These are phyloP conservation scores for Amborella trichopoda DNA, from an alignment of 164 flowering plant genomes.

Conservation along the genomic window DNA sequence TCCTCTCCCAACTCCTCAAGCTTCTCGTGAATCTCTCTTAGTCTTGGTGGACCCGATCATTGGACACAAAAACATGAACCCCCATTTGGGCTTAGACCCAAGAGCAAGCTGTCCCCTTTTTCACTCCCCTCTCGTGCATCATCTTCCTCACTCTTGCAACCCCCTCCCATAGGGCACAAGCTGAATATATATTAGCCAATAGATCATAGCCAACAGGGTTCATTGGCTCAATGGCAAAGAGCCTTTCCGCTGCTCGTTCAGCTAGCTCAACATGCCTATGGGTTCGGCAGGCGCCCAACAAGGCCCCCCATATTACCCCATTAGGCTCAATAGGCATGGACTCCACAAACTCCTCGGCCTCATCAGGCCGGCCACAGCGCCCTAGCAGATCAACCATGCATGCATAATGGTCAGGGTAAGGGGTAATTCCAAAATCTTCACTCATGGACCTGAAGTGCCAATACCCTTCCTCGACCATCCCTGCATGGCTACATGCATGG, in stretches of 20 bases:
- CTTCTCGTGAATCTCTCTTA: background rate
- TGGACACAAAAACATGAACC: conserved; percentile 2
- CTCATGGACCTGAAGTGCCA: conserved; percentile 44
- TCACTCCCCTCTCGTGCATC: conserved; percentile 26
- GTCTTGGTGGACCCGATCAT: conserved; percentile 1
- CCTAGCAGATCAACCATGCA: conserved; percentile 84
- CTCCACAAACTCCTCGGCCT: conserved; percentile 55
- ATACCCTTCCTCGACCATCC: conserved; percentile 46
- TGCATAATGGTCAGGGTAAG: conserved; percentile 78
- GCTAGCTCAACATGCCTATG: conserved; percentile 65
- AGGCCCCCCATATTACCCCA: conserved; percentile 78
- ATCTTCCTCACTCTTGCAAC: conserved; percentile 41
- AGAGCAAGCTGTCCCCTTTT: background rate
- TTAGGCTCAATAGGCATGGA: conserved; percentile 65
- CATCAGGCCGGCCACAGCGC: conserved; percentile 53
- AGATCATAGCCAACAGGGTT: conserved; percentile 42
- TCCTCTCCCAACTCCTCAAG: background rate
- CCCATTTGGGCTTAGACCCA: background rate
- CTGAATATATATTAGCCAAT: conserved; percentile 45
- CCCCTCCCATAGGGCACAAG: conserved; percentile 46
- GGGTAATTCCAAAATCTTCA: conserved; percentile 31
- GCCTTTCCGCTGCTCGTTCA: conserved; percentile 46
- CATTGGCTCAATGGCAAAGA: conserved; percentile 53
- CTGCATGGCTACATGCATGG: conserved; percentile 68
- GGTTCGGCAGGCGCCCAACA: conserved; percentile 64